Base-by-base conservation (phyloP, 1,284 basidiomycete genomes). In the Mycosarcoma maydis region DNA sequence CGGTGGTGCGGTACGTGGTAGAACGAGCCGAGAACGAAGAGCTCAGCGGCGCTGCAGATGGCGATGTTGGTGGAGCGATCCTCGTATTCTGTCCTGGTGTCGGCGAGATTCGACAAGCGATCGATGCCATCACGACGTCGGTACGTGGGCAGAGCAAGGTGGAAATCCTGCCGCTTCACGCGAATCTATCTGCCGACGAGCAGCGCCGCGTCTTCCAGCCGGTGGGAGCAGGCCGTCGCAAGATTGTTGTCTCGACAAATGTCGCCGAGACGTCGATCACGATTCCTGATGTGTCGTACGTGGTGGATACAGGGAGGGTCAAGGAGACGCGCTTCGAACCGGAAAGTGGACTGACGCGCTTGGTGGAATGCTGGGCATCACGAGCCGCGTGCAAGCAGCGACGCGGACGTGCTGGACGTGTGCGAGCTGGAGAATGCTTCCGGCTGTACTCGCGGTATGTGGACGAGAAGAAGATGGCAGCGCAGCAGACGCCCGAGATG, bases 221-320 rank as follows among this genome's bases (percentile, higher is more conserved):
- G 0, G 86, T 86, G 0, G 83, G 85, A 0, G 16, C 62, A 4
- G 72, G 75, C 0, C 86, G 85, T 56, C 90, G 93, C 85, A 97
- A 96, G 82, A 87, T 96, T 38, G 89, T 97, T 29, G 91, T 89
- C 0, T 87, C 93, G 1, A 96, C 94, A 8, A 96, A 96, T 73
- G 91, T 97, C 23, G 92, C 91, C 6, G 84, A 96, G 87, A 96
- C 94, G 1, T 94, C 91, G 4, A 93, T 97, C 66, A 97, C 94
- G 1, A 95, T 97, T 65, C 80, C 82, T 17, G 78, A 81, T 44
- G 70, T 82, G 8, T 72, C 72, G 44, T 77, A 73, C 42, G 81
- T 82, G 20, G 67, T 81, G 37, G 90, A 94, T 73, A 92, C 88
- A 0, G 94, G 94, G 2, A 90, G 89, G 78, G 92, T 93, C 77